Conservation (phyloP, 2,329 filamentous ascomycete species). For the Cyclaneusma minus region DNA sequence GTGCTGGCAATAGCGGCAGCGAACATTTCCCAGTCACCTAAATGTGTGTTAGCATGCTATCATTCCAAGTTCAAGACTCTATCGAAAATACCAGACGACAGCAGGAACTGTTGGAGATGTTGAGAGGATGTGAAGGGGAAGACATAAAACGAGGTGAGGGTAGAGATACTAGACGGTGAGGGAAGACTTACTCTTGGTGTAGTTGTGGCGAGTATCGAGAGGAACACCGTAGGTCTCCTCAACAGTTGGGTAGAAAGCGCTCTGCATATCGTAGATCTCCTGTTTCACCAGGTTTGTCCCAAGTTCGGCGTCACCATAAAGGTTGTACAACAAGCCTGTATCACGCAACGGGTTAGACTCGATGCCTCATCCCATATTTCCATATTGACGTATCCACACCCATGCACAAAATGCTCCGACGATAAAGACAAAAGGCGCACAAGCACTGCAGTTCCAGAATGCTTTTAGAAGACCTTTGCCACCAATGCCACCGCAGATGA, state of each 20-base stretch:
- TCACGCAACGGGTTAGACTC: background rate
- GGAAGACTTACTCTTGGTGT: slow-evolving; percentile 45
- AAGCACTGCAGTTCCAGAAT: no score
- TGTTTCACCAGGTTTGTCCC: slow-evolving; percentile 63
- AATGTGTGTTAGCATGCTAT: no score
- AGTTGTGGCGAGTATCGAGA: slow-evolving; percentile 65
- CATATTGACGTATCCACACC: no score
- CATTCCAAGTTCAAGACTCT: no score
- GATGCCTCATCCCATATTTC: no score
- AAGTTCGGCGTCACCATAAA: slow-evolving; percentile 66
- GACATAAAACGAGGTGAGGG: no score
- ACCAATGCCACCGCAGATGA: no score
- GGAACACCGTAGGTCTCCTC: slow-evolving; percentile 67
- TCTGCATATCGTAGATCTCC: slow-evolving; percentile 63
- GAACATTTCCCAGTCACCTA: slow-evolving; percentile 77
- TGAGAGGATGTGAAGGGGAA: no score
- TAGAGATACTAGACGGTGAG: background rate
- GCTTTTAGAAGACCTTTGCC: background rate
- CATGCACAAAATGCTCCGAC: no score
- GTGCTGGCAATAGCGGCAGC: slow-evolving; percentile 56
- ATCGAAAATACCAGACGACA: no score
- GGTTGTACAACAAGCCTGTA: slow-evolving; percentile 54
- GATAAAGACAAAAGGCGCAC: no score
- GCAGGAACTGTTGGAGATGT: no score
- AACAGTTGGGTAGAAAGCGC: slow-evolving; percentile 57